These are phyloP conservation scores for Cinchona pubescens DNA, from an alignment of 257 asterid genomes.

Conservation along the genomic window DNA sequence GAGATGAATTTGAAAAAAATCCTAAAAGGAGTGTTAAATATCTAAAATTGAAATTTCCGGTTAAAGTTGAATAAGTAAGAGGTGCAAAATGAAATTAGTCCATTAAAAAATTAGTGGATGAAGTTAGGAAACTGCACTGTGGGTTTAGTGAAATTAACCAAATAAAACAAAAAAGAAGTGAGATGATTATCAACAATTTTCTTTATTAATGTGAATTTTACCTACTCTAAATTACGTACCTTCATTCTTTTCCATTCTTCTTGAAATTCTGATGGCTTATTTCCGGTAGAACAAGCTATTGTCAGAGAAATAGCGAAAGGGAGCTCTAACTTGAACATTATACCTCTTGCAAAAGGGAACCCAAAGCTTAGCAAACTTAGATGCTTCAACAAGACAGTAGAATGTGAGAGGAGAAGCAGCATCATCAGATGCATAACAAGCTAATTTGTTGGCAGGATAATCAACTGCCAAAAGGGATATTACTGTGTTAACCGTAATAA, in stretches of 20 bases:
- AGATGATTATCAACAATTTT: too few species aligned
- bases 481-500: slow-evolving; percentile 35
- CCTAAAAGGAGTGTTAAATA: too few species aligned
- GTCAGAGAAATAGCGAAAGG: slow-evolving; percentile 29
- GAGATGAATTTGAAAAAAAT: too few species aligned
- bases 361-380: slow-evolving; percentile 35
- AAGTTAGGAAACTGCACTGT: too few species aligned
- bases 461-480: slow-evolving; percentile 35
- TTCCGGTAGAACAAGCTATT: background rate
- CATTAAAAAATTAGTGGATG: too few species aligned
- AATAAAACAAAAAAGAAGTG: too few species aligned
- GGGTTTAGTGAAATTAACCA: too few species aligned
- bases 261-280: slow-evolving; percentile 21
- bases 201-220: too few species aligned
- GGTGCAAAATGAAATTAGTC: too few species aligned
- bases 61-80: too few species aligned
- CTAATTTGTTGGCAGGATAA: slow-evolving; percentile 34
- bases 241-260: slow-evolving; percentile 28
- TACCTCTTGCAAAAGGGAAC: slow-evolving; percentile 38
- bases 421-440: slow-evolving; percentile 42
- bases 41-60: too few species aligned
- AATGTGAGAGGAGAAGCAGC: slow-evolving; percentile 36
- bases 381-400: slow-evolving; percentile 33
- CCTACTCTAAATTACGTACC: too few species aligned
- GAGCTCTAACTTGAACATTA: slow-evolving; percentile 31